Evolutionary conservation across 768 basidiomycete species (phyloP), one percentile per base, ranked within the genome.

Genomic region (Tricholoma furcatifolium): DNA sequence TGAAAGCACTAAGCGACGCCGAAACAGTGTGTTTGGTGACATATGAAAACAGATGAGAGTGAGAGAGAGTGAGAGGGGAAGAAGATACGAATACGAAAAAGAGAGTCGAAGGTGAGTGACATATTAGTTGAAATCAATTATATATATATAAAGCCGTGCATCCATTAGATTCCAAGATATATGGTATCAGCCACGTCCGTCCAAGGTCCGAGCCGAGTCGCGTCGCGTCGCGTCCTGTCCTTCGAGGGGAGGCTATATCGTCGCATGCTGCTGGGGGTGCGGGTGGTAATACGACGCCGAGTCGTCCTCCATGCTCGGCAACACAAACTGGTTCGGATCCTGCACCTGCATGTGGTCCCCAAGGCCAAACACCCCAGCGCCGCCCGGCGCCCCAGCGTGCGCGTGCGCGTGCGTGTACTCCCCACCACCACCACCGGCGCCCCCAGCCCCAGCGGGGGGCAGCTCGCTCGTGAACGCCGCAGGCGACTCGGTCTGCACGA

Each of bases 401-500:
- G n/a, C n/a, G n/a, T n/a, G n/a, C n/a, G n/a, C n/a, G n/a, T n/a
- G n/a, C n/a, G n/a, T n/a, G n/a, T n/a, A n/a, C n/a, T n/a, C n/a
- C n/a, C n/a, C n/a, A n/a, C n/a, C n/a, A n/a, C n/a, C n/a, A n/a
- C n/a, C n/a, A n/a, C n/a, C n/a, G n/a, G 56, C 34, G 47, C 11
- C 47, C 17, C 15, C 31, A 7, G 27, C 27, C 3, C 27, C 27
- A 7, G 14, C 31, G 20, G 54, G 44, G 14, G 73, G 73, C 46
- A 77, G 59, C 39, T 77, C 74, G 17, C 67, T 67, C 32, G 61
- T 65, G 53, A 70, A 75, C 9, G 65, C 60, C 40, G 67, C 69
- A 11, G 75, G 75, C 3, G 70, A 72, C 18, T 76, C 75, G 3
- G 72, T 68, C 57, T 71, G 70, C 27, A 62, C 55, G 55, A 76